These are phyloP conservation scores for Euphorbia lathyris DNA, from an alignment of 345 rosid genomes.

Conservation along the genomic window DNA sequence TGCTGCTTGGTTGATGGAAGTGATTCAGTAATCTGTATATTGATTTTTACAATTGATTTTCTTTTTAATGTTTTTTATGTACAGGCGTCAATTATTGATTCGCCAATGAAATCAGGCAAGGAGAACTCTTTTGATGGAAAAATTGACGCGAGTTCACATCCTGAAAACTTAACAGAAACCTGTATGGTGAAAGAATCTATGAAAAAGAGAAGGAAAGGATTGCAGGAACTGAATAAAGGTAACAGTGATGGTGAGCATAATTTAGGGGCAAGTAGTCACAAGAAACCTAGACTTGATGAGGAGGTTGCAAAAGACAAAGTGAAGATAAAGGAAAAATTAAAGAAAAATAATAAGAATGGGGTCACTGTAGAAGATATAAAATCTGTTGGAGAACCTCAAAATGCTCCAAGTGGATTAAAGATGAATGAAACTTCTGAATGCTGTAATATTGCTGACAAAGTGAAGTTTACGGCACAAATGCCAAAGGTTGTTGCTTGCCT, in stretches of 20 bases:
- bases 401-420: background rate
- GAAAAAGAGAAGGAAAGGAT: constrained; percentile 40
- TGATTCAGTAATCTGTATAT: background rate
- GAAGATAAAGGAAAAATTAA: background rate
- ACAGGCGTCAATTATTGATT: constrained; percentile 34
- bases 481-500: background rate
- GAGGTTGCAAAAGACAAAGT: constrained; percentile 13
- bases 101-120: constrained; percentile 43
- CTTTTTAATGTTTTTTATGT: constrained; percentile 20
- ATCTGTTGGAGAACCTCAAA: background rate
- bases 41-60: background rate
- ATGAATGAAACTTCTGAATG: background rate
- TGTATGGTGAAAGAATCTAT: constrained; percentile 29
- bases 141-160: constrained; percentile 23
- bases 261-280: constrained; percentile 16
- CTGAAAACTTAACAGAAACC: constrained; percentile 12
- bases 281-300: constrained; percentile 16
- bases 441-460: background rate
- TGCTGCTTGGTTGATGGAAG: constrained; percentile 4
- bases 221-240: constrained; percentile 36
- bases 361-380: background rate
- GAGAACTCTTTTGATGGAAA: constrained; percentile 51
- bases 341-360: background rate
- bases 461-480: background rate
- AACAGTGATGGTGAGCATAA: constrained; percentile 22